These are phyloP conservation scores for Pythium coloratum DNA, from an alignment of 352 stramenopile genomes.

Conservation along the genomic window DNA sequence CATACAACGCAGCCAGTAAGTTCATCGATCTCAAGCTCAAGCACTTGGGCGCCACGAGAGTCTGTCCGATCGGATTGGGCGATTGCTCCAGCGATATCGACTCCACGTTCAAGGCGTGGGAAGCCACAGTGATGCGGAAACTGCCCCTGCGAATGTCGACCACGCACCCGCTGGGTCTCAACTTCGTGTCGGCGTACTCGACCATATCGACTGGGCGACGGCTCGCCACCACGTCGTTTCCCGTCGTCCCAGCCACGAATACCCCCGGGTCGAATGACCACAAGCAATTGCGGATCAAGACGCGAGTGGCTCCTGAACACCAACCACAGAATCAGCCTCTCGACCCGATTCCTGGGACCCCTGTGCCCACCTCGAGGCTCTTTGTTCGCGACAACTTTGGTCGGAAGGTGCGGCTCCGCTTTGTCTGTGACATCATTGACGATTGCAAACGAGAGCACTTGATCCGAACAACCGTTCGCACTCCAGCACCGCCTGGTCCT, in stretches of 20 bases:
- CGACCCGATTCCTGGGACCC: background rate
- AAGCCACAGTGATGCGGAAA: conserved; percentile 51
- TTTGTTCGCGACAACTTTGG: conserved; percentile 21
- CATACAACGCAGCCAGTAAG: conserved; percentile 95
- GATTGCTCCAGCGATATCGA: conserved; percentile 91
- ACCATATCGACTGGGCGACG: background rate
- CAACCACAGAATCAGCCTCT: background rate
- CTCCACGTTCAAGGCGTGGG: conserved; percentile 66
- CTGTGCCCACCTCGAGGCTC: background rate
- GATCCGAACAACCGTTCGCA: background rate
- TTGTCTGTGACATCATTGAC: conserved; percentile 1
- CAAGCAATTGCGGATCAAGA: background rate
- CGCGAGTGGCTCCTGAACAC: background rate
- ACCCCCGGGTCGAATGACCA: background rate
- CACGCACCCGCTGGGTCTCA: background rate
- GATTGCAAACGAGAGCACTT: background rate
- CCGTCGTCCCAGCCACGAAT: background rate
- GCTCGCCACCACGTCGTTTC: background rate
- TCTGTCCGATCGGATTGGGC: conserved; percentile 84
- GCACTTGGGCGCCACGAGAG: conserved; percentile 66
- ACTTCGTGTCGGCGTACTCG: background rate
- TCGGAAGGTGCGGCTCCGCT: conserved; percentile 5
- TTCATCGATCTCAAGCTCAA: conserved; percentile 85
- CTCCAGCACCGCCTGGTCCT: background rate
- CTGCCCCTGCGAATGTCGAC: conserved; percentile 19